Conservation (phyloP, 768 basidiomycete genomes). For the Russula ochroleuca region DNA sequence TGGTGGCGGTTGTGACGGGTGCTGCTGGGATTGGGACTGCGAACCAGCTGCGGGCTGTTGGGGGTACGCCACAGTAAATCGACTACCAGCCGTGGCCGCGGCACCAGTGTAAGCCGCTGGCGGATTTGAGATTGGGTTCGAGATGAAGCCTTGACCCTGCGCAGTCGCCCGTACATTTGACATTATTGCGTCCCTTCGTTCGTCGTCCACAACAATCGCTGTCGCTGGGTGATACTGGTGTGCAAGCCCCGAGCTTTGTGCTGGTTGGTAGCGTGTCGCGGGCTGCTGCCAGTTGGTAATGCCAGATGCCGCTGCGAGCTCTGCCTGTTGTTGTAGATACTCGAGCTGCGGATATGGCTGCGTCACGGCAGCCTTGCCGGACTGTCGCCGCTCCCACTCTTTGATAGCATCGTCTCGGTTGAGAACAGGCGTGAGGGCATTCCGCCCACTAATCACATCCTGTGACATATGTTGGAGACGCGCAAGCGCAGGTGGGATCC, state of each 20-base stretch:
- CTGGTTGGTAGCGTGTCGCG: slow-evolving; percentile 46
- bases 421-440: slow-evolving; percentile 87
- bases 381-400: slow-evolving; percentile 91
- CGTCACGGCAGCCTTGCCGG: slow-evolving; percentile 63
- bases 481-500: slow-evolving; percentile 91
- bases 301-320: slow-evolving; percentile 64
- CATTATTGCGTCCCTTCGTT: slow-evolving; percentile 75
- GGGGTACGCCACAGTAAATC: slow-evolving; percentile 56
- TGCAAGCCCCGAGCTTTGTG: slow-evolving; percentile 60
- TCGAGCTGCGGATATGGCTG: slow-evolving; percentile 88
- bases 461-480: slow-evolving; percentile 86
- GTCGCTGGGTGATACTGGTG: slow-evolving; percentile 62
- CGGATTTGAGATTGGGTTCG: slow-evolving; percentile 64
- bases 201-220: slow-evolving; percentile 63
- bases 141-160: slow-evolving; percentile 32
- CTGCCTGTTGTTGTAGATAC: slow-evolving; percentile 89
- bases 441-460: slow-evolving; percentile 70
- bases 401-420: slow-evolving; percentile 92
- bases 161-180: slow-evolving; percentile 70
- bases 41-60: slow-evolving; percentile 13
- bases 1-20: slow-evolving; percentile 30
- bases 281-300: slow-evolving; percentile 49
- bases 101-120: slow-evolving; percentile 64
- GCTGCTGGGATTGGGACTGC: slow-evolving; percentile 31
- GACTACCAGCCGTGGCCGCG: slow-evolving; percentile 50